These are phyloP conservation scores for Melampsora occidentalis DNA, from an alignment of 1,284 basidiomycete genomes.

Conservation along the genomic window DNA sequence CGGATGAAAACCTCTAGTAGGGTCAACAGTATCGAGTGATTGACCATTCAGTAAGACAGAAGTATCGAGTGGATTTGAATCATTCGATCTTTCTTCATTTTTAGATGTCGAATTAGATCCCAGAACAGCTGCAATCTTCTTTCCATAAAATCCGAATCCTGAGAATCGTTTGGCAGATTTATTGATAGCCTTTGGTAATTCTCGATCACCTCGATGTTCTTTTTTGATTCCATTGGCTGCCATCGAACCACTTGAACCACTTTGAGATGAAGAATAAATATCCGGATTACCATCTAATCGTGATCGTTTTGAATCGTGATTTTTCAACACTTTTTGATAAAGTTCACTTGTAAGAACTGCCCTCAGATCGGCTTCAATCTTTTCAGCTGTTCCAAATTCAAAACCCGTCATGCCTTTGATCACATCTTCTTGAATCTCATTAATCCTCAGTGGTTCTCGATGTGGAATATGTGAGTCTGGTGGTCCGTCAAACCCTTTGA, in stretches of 20 bases:
- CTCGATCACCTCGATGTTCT: constrained; percentile 26
- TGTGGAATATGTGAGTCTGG: constrained; percentile 81
- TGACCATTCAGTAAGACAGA: constrained; percentile 44
- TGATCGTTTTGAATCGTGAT: constrained; percentile 72
- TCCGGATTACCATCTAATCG: constrained; percentile 49
- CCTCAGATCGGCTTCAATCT: constrained; percentile 73
- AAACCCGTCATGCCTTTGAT: constrained; percentile 92
- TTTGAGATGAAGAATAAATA: constrained; percentile 48
- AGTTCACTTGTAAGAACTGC: constrained; percentile 73
- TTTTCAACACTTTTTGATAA: constrained; percentile 69
- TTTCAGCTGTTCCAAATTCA: constrained; percentile 85
- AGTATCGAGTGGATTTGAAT: constrained; percentile 28
- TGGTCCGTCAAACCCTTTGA: constrained; percentile 75
- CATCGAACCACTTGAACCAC: constrained; percentile 45
- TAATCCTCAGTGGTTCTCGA: constrained; percentile 78
- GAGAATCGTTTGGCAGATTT: constrained; percentile 64
- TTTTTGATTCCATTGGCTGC: constrained; percentile 40
- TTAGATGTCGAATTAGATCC: constrained; percentile 45
- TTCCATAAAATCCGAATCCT: constrained; percentile 89
- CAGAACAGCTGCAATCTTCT: constrained; percentile 64
- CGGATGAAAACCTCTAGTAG: constrained; percentile 88
- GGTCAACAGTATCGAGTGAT: constrained; percentile 60
- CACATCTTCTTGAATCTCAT: constrained; percentile 80
- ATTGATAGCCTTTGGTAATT: constrained; percentile 46
- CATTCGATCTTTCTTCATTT: constrained; percentile 50